Percentiles rank a stretch among this genome's conserved stretches.
phyloP scores from a whole-genome alignment of 108 stramenopile species.

The Pseudonitzschia multiseries region DNA sequence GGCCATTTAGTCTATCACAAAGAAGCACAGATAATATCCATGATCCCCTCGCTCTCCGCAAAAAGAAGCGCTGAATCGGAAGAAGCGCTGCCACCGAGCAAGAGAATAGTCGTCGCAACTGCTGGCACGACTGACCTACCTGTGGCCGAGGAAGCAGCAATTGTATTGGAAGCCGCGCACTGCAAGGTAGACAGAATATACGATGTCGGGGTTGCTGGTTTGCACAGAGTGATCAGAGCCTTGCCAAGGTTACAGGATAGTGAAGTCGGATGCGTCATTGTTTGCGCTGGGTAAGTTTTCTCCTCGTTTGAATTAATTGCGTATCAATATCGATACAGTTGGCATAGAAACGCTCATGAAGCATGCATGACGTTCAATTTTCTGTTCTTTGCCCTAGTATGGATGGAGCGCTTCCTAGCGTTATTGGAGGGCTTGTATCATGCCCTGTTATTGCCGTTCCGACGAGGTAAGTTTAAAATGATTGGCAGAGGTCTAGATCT shows the following conservation, averaged over 20 bases:
- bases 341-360: neutral
- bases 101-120: conserved; percentile 75
- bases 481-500: conserved; percentile 4
- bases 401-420: conserved; percentile 95
- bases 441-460: conserved; percentile 94
- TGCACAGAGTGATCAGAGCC: conserved; percentile 85
- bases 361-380: no score
- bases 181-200: conserved; percentile 75
- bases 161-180: conserved; percentile 65
- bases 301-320: neutral
- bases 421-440: conserved; percentile 90
- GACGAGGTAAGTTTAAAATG: conserved; percentile 44
- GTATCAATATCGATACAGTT: neutral
- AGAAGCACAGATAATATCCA: conserved; percentile 63
- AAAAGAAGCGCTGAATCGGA: conserved; percentile 15
- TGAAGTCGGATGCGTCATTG: conserved; percentile 82
- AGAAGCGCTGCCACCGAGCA: neutral
- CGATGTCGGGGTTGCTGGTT: conserved; percentile 95
- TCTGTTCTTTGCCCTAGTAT: conserved; percentile 25
- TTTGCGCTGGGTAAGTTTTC: conserved; percentile 71
- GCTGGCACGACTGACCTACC: conserved; percentile 91
- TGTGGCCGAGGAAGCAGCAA: conserved; percentile 90
- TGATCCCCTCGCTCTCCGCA: conserved; percentile 53
- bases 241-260: conserved; percentile 72
- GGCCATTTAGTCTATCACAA: conserved; percentile 68